Evolutionary conservation across 2,329 filamentous ascomycete genomes (phyloP).

Genomic region (Beauveria scarabaeidicola): DNA sequence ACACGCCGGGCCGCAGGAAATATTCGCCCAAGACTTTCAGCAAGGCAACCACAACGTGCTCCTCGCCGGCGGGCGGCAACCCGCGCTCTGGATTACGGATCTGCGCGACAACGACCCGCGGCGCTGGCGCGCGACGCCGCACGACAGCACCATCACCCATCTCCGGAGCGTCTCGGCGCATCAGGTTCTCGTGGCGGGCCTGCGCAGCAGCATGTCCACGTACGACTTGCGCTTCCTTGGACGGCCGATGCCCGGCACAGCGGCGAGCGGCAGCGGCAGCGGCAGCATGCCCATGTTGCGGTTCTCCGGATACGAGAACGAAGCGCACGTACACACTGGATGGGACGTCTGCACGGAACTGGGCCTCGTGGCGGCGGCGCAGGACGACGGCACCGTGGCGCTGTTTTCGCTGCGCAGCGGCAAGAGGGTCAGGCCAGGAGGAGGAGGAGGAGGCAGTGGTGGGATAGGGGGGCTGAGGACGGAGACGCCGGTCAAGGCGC

Average conservation of each 20-base stretch:
- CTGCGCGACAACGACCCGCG: slow-evolving; percentile 27
- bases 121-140: slow-evolving; percentile 25
- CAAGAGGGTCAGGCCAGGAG: slow-evolving; percentile 28
- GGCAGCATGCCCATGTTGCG: slow-evolving; percentile 31
- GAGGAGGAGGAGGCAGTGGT: slow-evolving; percentile 6
- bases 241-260: background rate
- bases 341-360: slow-evolving; percentile 41
- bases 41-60: slow-evolving; percentile 34
- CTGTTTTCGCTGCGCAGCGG: slow-evolving; percentile 36
- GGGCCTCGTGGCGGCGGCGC: slow-evolving; percentile 45
- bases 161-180: slow-evolving; percentile 40
- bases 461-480: slow-evolving; percentile 18
- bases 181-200: slow-evolving; percentile 45
- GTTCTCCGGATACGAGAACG: slow-evolving; percentile 44
- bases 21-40: slow-evolving; percentile 43
- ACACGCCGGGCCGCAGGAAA: slow-evolving; percentile 23
- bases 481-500: slow-evolving; percentile 28
- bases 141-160: slow-evolving; percentile 38
- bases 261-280: slow-evolving; percentile 9
- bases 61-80: slow-evolving; percentile 43
- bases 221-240: slow-evolving; percentile 46
- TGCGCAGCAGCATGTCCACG: slow-evolving; percentile 40
- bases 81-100: slow-evolving; percentile 38
- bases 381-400: slow-evolving; percentile 38
- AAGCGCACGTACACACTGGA: slow-evolving; percentile 38